Percentiles rank a stretch among this genome's conserved stretches.
Conservation (phyloP, 2,329 filamentous ascomycete genomes). For the Colletotrichum navitas region DNA sequence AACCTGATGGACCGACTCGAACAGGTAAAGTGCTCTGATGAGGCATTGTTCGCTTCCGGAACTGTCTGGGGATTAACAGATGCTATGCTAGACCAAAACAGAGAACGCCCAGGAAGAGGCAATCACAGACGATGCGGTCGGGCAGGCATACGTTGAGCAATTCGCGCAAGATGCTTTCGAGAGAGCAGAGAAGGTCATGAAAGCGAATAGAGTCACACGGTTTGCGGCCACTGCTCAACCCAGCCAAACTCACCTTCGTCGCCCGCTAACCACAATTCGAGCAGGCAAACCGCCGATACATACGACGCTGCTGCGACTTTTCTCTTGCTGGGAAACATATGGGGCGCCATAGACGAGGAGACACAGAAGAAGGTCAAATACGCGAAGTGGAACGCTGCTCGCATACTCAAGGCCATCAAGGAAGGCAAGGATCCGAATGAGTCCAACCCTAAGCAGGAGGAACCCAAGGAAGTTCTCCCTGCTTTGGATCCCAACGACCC, state of each 20-base stretch:
- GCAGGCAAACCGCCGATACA: conserved; percentile 90
- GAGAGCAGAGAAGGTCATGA: conserved; percentile 84
- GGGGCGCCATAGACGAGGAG: conserved; percentile 81
- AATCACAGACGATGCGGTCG: conserved; percentile 85
- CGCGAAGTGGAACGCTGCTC: conserved; percentile 93
- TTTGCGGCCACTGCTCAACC: neutral
- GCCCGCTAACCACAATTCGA: neutral
- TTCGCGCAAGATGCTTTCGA: conserved; percentile 92
- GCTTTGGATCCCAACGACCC: conserved; percentile 73
- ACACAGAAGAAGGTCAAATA: conserved; percentile 91
- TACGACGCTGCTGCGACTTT: conserved; percentile 95
- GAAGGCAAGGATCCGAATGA: conserved; percentile 93
- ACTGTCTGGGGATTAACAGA: conserved; percentile 28
- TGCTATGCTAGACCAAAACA: conserved; percentile 70
- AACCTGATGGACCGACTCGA: conserved; percentile 93
- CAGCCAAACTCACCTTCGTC: neutral
- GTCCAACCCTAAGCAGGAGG: conserved; percentile 80
- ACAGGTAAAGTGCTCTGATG: conserved; percentile 62
- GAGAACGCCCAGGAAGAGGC: conserved; percentile 84
- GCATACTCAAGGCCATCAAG: conserved; percentile 91
- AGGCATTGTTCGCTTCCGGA: too few relatives aligned
- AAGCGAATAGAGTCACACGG: conserved; percentile 84
- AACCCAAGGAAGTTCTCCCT: conserved; percentile 60
- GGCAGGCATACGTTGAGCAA: conserved; percentile 92
- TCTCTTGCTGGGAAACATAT: conserved; percentile 88